Conservation (phyloP, 1,139 yeast species). For the Lipomyces yarrowii region DNA sequence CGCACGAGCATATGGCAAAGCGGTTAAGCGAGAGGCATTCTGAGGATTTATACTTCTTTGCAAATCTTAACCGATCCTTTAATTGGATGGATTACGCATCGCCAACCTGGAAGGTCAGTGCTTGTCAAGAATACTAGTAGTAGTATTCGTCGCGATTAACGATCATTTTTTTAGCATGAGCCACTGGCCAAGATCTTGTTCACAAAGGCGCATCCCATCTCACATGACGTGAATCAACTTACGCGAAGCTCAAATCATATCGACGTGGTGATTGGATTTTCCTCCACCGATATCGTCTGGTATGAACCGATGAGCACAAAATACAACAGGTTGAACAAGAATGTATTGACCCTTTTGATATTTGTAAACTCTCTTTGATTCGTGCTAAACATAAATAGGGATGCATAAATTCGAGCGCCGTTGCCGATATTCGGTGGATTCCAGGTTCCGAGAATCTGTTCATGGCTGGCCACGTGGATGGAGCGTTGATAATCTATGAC, state of each 20-base stretch:
- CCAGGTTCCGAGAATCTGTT: slow-evolving; percentile 46
- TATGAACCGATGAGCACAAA: slow-evolving; percentile 51
- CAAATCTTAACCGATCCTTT: slow-evolving; percentile 44
- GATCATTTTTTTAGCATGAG: slow-evolving; percentile 39
- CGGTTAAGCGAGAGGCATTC: slow-evolving; percentile 42
- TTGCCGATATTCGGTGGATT: slow-evolving; percentile 47
- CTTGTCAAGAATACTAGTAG: neutral
- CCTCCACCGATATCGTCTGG: slow-evolving; percentile 62
- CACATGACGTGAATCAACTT: slow-evolving; percentile 45
- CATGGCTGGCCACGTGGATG: slow-evolving; percentile 49
- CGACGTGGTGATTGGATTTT: slow-evolving; percentile 55
- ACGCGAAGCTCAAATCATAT: slow-evolving; percentile 47
- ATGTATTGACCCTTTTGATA: slow-evolving; percentile 30
- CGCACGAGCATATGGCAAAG: slow-evolving; percentile 43
- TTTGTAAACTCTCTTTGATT: neutral
- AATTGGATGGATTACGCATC: slow-evolving; percentile 43
- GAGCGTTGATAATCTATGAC: slow-evolving; percentile 46
- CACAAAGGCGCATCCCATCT: slow-evolving; percentile 47
- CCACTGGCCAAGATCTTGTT: slow-evolving; percentile 46
- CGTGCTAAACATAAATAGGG: slow-evolving; percentile 34
- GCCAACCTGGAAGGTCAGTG: slow-evolving; percentile 22
- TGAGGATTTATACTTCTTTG: slow-evolving; percentile 40
- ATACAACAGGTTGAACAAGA: slow-evolving; percentile 56
- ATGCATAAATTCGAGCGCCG: slow-evolving; percentile 44
- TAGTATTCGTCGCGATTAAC: neutral